A percentile compares a stretch with the other conserved stretches of the same genome.
phyloP scores from a whole-genome alignment of 1,139 yeast genomes.

The Pichia terricola region DNA sequence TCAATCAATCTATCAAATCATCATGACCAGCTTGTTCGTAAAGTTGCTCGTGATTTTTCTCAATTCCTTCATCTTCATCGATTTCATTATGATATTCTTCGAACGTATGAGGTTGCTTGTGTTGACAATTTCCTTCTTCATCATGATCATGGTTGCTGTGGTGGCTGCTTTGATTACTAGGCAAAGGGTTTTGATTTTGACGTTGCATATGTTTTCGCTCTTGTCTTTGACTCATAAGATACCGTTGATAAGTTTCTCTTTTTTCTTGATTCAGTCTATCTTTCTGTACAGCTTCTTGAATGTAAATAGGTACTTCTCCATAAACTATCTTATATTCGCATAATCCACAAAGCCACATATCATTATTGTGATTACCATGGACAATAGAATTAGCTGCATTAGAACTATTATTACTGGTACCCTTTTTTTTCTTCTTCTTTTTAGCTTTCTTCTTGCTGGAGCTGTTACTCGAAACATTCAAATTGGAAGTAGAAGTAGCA shows the following conservation, averaged over 20 bases:
- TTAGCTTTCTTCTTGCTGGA: constrained; percentile 11
- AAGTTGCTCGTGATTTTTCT: too few relatives aligned
- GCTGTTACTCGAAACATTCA: neutral
- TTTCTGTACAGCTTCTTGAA: constrained; percentile 39
- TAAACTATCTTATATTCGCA: constrained; percentile 54
- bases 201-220: constrained; percentile 2
- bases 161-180: too few relatives aligned
- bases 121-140: neutral
- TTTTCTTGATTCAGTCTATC: constrained; percentile 26
- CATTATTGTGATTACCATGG: constrained; percentile 1
- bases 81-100: neutral
- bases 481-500: too few relatives aligned
- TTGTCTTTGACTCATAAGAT: constrained; percentile 8
- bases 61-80: neutral
- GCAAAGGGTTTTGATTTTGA: neutral
- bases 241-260: constrained; percentile 14
- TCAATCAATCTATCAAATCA: too few relatives aligned
- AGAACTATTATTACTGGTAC: neutral
- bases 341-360: constrained; percentile 36
- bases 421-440: constrained; percentile 10
- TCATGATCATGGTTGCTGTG: neutral
- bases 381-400: neutral
- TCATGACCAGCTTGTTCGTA: too few relatives aligned
- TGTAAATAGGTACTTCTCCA: constrained; percentile 40
- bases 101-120: neutral